These are phyloP conservation scores for Viridothelium virens DNA, from an alignment of 495 filamentous ascomycete species.

Conservation along the genomic window DNA sequence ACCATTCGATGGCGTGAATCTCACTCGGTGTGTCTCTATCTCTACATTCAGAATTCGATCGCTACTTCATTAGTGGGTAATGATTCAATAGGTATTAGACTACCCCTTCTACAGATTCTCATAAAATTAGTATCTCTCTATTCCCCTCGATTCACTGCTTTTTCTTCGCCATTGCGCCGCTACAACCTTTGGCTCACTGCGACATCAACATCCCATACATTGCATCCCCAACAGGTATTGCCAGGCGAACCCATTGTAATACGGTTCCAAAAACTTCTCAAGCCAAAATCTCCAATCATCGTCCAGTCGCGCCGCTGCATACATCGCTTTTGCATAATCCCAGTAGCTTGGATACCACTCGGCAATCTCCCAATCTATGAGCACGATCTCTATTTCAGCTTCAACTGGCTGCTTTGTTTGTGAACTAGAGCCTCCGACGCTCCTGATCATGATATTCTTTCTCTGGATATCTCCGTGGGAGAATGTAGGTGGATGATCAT, in stretches of 20 bases:
- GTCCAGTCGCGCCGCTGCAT: constrained; percentile 30
- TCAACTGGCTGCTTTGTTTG: background rate
- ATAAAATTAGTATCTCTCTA: too few species aligned
- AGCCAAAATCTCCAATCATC: constrained; percentile 37
- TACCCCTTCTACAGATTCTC: too few species aligned
- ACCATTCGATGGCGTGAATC: too few species aligned
- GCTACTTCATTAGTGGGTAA: too few species aligned
- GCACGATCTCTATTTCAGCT: constrained; percentile 16
- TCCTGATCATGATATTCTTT: constrained; percentile 34
- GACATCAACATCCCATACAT: too few species aligned
- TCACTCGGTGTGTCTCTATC: too few species aligned
- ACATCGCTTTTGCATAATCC: constrained; percentile 33
- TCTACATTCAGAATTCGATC: too few species aligned
- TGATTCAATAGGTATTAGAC: too few species aligned
- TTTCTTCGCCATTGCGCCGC: too few species aligned
- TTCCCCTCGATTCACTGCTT: too few species aligned
- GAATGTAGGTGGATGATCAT: constrained; percentile 21
- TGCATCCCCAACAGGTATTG: too few species aligned
- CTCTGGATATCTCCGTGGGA: constrained; percentile 29
- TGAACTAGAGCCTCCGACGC: background rate
- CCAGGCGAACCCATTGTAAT: constrained; percentile 24
- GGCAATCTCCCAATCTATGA: constrained; percentile 37
- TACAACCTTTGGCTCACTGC: too few species aligned
- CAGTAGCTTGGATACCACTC: constrained; percentile 37
- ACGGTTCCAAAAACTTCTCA: constrained; percentile 30